Conservation (phyloP, 2,329 filamentous ascomycete species). For the Fusarium tuaranense region DNA sequence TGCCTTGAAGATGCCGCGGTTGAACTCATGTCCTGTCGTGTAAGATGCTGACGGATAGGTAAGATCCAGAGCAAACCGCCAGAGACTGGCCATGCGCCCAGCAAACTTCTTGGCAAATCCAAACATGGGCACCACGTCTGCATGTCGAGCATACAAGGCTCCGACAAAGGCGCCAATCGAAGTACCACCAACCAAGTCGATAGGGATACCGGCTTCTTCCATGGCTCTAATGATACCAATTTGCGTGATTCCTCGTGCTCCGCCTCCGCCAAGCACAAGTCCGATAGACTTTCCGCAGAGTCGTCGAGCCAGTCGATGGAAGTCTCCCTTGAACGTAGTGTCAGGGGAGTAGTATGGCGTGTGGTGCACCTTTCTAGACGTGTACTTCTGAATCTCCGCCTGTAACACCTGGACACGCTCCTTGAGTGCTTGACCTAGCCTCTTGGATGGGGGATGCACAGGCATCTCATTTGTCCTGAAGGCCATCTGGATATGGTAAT, state of each 20-base stretch:
- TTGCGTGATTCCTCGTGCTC: slow-evolving; percentile 90
- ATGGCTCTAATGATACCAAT: slow-evolving; percentile 94
- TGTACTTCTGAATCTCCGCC: slow-evolving; percentile 98
- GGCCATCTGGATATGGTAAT: slow-evolving; percentile 97
- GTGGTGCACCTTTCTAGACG: slow-evolving; percentile 90
- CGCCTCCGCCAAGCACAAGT: slow-evolving; percentile 92
- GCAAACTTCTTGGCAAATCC: slow-evolving; percentile 97
- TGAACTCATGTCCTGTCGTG: slow-evolving; percentile 98
- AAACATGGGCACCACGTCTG: slow-evolving; percentile 96
- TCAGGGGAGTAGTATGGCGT: slow-evolving; percentile 91
- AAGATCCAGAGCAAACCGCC: slow-evolving; percentile 96
- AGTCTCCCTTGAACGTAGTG: slow-evolving; percentile 94
- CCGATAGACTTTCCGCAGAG: slow-evolving; percentile 96
- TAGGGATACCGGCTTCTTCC: slow-evolving; percentile 95
- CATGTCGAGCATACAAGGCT: slow-evolving; percentile 93
- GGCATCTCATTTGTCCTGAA: slow-evolving; percentile 83
- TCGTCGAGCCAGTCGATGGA: slow-evolving; percentile 89
- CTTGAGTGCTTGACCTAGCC: slow-evolving; percentile 87
- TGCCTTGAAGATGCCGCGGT: slow-evolving; percentile 97
- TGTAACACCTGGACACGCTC: slow-evolving; percentile 94
- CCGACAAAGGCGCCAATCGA: slow-evolving; percentile 97
- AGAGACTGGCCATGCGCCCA: slow-evolving; percentile 98
- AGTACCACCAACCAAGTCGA: slow-evolving; percentile 94
- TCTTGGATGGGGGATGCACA: slow-evolving; percentile 78
- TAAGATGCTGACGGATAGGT: slow-evolving; percentile 98